These are phyloP conservation scores for Saccharomyces hybrid DNA, from an alignment of 1,139 yeast genomes.

Conservation along the genomic window DNA sequence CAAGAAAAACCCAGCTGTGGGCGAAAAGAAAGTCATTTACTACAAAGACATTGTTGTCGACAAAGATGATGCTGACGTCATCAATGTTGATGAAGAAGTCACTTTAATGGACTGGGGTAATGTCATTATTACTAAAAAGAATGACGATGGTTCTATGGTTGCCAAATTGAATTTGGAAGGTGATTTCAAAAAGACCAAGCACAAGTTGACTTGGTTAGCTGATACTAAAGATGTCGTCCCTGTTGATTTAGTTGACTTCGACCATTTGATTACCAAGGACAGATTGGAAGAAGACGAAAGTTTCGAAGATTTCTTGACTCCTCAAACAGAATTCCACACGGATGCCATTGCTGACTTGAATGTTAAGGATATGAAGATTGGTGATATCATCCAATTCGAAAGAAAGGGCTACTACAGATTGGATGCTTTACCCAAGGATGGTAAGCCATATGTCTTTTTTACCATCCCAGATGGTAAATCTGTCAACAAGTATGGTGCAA, in stretches of 20 bases:
- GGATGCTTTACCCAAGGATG: slow-evolving; percentile 51
- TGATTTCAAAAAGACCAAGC: slow-evolving; percentile 94
- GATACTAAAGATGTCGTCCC: slow-evolving; percentile 62
- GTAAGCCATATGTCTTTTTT: slow-evolving; percentile 69
- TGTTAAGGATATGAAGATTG: slow-evolving; percentile 65
- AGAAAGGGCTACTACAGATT: slow-evolving; percentile 94
- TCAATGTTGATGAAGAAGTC: slow-evolving; percentile 74
- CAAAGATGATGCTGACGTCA: slow-evolving; percentile 77
- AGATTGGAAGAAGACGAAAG: slow-evolving; percentile 92
- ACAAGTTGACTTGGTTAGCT: slow-evolving; percentile 94
- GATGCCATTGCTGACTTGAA: slow-evolving; percentile 77
- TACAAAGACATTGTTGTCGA: slow-evolving; percentile 64
- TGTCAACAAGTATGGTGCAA: slow-evolving; percentile 76
- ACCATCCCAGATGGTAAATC: slow-evolving; percentile 96
- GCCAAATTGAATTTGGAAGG: slow-evolving; percentile 89
- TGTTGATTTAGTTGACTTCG: slow-evolving; percentile 84
- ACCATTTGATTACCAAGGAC: slow-evolving; percentile 92
- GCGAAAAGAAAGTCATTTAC: slow-evolving; percentile 70
- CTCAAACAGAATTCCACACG: slow-evolving; percentile 78
- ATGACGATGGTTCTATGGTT: slow-evolving; percentile 57
- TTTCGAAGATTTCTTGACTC: slow-evolving; percentile 88
- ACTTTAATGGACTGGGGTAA: slow-evolving; percentile 99
- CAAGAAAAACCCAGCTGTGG: slow-evolving; percentile 91
- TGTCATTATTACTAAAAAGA: slow-evolving; percentile 67
- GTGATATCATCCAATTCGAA: slow-evolving; percentile 89